Base-by-base conservation (phyloP, 805 yeast genomes). In the Metschnikowia henanensis region DNA sequence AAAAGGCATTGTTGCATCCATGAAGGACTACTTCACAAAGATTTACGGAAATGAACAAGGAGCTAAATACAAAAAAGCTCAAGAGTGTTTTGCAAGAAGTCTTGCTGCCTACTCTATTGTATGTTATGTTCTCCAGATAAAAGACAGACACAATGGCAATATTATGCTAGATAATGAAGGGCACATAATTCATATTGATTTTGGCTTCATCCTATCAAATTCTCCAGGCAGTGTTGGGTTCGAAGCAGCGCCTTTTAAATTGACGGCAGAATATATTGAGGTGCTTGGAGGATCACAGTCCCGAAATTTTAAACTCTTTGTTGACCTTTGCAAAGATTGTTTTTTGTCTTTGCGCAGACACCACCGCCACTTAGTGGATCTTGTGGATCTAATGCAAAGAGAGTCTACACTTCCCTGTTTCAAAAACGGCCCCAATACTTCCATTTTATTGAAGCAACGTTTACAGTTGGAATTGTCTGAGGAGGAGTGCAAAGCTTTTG, bases 181-280 rank as follows among this genome's bases (percentile, higher is more conserved):
- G 0, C 99, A 94, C 60, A 85, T 94, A 10, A 82, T 92, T 35
- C 95, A 88, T 63, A 94, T 94, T 55, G 99, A 94, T 66, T 94
- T 94, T 69, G 99, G 99, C 0, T 92, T 89, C 62, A 66, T 92
- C 61, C 72, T 92, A 3, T 88, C 97, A 0, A 92, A 94, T 59
- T 84, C 97, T 0, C 99, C 99, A 0, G 99, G 99, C 3, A 85
- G 96, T 37, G 90, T 94, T 43, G 97, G 97, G 0, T 91, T 94
- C 62, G 99, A 94, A 60, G 95, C 97, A 1, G 97, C 98, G 1
- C 97, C 99, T 1, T 94, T 94, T 73, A 94, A 94, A 61, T 72
- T 94, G 15, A 89, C 98, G 0, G 73, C 75, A 46, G 99, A 94
- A 57, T 94, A 94, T 55, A 80, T 92, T 18, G 97, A 28, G 25